Evolutionary conservation across 2,329 filamentous ascomycete species (phyloP), one percentile per base, ranked within the genome.

Genomic region (Colletotrichum filicis): DNA sequence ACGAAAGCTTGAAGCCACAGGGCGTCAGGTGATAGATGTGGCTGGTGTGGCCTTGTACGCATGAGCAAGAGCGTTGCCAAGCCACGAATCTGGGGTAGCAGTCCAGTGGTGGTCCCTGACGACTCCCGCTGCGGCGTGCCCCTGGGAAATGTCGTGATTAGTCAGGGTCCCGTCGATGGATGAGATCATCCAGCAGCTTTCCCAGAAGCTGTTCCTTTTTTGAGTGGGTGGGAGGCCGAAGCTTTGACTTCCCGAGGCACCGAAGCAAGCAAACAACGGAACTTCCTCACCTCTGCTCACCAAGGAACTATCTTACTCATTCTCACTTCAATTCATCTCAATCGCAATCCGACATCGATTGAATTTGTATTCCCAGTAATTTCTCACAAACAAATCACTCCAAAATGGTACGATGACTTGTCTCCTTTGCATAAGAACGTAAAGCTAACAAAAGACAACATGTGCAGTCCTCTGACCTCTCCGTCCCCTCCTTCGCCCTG

Each of bases 401-500:
- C 37, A 60, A 30, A 42, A 75, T 75, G 74, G 74, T 75, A 46
- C 28, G 46, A 19, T 22, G 26, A 26, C 19, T 2, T 14, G 7
- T 3, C 14, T 24, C n/a, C 6, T n/a, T 30, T 22, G 7, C 5
- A 55, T 5, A 4, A 26, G 46, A 3, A 61, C 4, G 6, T 4
- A 53, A 19, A 58, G 30, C 62, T 61, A 16, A 74, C 37, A 61
- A 75, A 75, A 69, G 26, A 52, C 67, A 57, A 16, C 35, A 35
- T 32, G 46, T 37, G 77, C 78, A 76, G 80, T 65, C 58, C n/a
- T 62, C 79, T 79, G 80, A 79, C 74, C 83, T 88, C 75, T 84
- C 88, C 77, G 88, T 85, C 79, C 91, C 94, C 79, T 95, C 96
- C 75, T 94, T 92, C 82, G 82, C 94, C 79, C 91, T 98, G 79